phyloP scores from a whole-genome alignment of 768 basidiomycete genomes.

The Dendrothele bispora region DNA sequence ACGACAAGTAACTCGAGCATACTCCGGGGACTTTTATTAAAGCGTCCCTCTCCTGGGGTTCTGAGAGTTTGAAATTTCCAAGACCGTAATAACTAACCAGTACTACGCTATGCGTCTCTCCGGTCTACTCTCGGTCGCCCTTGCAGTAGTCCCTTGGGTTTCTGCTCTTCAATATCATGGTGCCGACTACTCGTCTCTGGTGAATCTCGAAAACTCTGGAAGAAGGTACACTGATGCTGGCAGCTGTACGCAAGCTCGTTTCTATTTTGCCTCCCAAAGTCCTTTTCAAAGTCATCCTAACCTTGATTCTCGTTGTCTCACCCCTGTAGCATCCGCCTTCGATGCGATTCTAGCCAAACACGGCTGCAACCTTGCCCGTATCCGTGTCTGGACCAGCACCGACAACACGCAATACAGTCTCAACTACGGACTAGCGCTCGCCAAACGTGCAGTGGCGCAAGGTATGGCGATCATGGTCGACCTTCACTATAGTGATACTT shows the following conservation, averaged over 20 bases:
- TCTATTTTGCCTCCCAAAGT: not conserved
- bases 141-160: constrained; percentile 16
- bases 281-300: not conserved
- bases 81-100: no score
- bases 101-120: no score
- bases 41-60: no score
- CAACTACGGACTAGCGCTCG: constrained; percentile 50
- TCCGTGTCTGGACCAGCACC: constrained; percentile 65
- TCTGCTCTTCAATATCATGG: constrained; percentile 48
- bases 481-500: constrained; percentile 66
- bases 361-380: constrained; percentile 58
- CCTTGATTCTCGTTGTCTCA: constrained; percentile 11
- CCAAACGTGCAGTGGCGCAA: constrained; percentile 54
- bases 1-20: no score
- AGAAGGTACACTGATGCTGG: constrained; percentile 43
- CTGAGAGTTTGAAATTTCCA: no score
- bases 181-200: constrained; percentile 57
- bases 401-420: constrained; percentile 48
- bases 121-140: no score
- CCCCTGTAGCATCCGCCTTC: constrained; percentile 30
- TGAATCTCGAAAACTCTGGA: constrained; percentile 52
- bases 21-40: no score
- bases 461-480: constrained; percentile 58
- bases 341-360: constrained; percentile 55
- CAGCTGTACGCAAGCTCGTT: not conserved